Percentiles rank a stretch among this genome's conserved stretches.
These are phyloP conservation scores for Neurospora hispaniola DNA, from an alignment of 495 filamentous ascomycete genomes.

Conservation along the genomic window DNA sequence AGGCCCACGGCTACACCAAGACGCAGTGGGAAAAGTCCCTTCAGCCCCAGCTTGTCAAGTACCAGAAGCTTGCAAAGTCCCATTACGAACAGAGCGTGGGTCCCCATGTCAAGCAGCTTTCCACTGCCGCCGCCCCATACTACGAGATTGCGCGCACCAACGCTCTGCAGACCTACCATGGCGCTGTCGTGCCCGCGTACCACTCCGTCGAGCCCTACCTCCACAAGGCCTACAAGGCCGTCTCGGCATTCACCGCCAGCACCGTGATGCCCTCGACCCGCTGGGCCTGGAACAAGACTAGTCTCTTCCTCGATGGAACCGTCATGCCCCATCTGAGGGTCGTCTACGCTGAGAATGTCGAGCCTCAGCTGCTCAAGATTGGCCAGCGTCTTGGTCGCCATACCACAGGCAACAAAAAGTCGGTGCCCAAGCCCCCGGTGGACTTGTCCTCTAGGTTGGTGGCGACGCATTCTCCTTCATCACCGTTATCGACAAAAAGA, in stretches of 20 bases:
- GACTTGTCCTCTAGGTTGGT: conserved; percentile 16
- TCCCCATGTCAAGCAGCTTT: conserved; percentile 58
- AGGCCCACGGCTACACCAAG: conserved; percentile 50
- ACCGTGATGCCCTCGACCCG: conserved; percentile 62
- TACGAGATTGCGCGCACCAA: conserved; percentile 52
- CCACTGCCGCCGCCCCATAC: conserved; percentile 53
- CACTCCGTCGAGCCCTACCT: conserved; percentile 60
- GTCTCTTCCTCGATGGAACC: conserved; percentile 58
- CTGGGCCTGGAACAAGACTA: conserved; percentile 55
- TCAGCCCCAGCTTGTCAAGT: conserved; percentile 59
- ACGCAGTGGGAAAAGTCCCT: conserved; percentile 70
- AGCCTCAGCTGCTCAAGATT: conserved; percentile 89
- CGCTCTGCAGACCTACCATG: conserved; percentile 55
- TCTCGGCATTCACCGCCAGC: conserved; percentile 55
- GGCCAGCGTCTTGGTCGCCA: conserved; percentile 81
- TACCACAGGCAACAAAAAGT: conserved; percentile 22
- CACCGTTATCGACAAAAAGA: neutral
- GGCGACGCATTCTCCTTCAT: neutral
- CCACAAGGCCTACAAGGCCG: conserved; percentile 53
- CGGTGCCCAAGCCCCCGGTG: conserved; percentile 11
- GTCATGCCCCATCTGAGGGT: conserved; percentile 71
- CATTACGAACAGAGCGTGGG: conserved; percentile 60
- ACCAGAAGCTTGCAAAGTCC: conserved; percentile 45
- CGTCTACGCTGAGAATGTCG: conserved; percentile 81
- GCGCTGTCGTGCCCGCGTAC: conserved; percentile 66